Evolutionary conservation across 225 moss, liverwort and hornwort species (phyloP).

Genomic region (Climacium dendroides): DNA sequence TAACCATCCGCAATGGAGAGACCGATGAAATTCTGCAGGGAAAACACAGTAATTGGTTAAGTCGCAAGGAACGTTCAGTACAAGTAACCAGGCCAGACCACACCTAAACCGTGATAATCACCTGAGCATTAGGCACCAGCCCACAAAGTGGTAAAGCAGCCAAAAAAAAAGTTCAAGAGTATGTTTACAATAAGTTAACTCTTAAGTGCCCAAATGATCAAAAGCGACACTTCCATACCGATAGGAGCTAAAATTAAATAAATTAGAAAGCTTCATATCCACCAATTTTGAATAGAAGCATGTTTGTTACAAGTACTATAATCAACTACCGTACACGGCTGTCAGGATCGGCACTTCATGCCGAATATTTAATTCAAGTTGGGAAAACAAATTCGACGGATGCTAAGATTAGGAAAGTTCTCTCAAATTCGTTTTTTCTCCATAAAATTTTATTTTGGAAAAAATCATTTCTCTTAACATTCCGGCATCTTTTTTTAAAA

Average conservation of each 20-base stretch:
- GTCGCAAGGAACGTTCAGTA: background rate
- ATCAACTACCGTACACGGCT: background rate
- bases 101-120: background rate
- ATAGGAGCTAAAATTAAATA: background rate
- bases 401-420: background rate
- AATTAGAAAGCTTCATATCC: background rate
- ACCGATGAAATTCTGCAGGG: constrained; percentile 90
- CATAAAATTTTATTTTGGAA: too few species aligned
- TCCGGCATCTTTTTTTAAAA: background rate
- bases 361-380: background rate
- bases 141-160: background rate
- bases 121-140: background rate
- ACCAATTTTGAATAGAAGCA: background rate
- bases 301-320: background rate
- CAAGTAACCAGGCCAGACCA: background rate
- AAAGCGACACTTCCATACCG: background rate
- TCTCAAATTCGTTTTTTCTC: background rate
- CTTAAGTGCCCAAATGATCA: background rate
- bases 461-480: background rate
- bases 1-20: constrained; percentile 90
- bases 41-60: background rate
- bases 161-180: background rate
- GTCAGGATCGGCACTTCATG: background rate
- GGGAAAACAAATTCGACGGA: background rate
- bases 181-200: background rate